Evolutionary conservation across 2,329 filamentous ascomycete species (phyloP).

Genomic region (Paraphoma chrysanthemicola): DNA sequence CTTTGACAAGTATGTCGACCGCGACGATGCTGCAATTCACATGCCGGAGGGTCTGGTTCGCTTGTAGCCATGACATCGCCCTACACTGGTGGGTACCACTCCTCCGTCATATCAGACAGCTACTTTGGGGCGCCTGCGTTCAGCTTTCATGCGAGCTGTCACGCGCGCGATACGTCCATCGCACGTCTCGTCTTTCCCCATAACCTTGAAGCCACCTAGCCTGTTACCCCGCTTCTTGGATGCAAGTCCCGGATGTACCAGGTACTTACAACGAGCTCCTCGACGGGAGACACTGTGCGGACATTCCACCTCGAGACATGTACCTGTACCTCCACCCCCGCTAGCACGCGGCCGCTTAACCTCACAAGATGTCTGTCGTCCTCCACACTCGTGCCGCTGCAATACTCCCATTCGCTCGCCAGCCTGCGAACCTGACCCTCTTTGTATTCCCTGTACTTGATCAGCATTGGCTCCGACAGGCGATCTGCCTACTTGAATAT

Average conservation of each 20-base stretch:
- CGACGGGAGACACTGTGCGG: not conserved
- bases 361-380: conserved; percentile 40
- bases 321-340: conserved; percentile 40
- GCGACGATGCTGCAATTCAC: not conserved
- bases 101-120: conserved; percentile 14
- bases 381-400: conserved; percentile 37
- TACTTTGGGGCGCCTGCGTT: conserved; percentile 26
- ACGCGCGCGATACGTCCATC: conserved; percentile 42
- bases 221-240: conserved; percentile 48
- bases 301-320: conserved; percentile 6
- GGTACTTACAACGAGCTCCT: conserved; percentile 25
- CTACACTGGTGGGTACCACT: not conserved
- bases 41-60: not conserved
- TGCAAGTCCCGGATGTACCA: conserved; percentile 36
- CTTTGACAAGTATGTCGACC: not conserved
- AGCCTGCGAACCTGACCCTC: conserved; percentile 43
- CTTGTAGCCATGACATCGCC: conserved; percentile 1
- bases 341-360: conserved; percentile 40
- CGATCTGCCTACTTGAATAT: conserved; percentile 46
- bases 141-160: conserved; percentile 30
- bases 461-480: conserved; percentile 44
- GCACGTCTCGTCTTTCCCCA: conserved; percentile 37
- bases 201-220: conserved; percentile 46
- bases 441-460: conserved; percentile 50
- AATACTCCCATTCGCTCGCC: conserved; percentile 43